Percentiles rank a stretch among this genome's conserved stretches.
phyloP scores from a whole-genome alignment of 164 flowering plant genomes.

The Echeveria elegans region DNA sequence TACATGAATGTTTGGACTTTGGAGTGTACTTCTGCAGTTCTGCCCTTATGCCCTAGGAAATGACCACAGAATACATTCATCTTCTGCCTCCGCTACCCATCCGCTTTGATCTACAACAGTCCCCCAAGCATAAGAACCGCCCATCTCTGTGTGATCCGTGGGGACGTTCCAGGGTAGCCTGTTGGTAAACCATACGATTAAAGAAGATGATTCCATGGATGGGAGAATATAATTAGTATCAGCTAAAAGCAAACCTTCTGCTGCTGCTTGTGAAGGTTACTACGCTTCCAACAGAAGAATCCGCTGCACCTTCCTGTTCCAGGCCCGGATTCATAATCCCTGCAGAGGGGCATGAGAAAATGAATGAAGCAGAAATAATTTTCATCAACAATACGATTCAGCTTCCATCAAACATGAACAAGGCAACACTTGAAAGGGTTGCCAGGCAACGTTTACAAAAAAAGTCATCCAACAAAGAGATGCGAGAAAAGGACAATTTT shows the following conservation, averaged over 20 bases:
- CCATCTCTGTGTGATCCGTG: constrained; percentile 23
- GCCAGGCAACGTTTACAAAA: not conserved
- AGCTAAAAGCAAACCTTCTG: constrained; percentile 23
- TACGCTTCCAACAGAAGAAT: constrained; percentile 62
- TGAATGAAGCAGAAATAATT: not conserved
- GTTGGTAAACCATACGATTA: constrained; percentile 8
- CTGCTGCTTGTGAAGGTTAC: constrained; percentile 30
- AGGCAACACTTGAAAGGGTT: not conserved
- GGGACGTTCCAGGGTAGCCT: constrained; percentile 33
- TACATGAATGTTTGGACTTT: not conserved
- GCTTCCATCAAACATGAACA: not conserved
- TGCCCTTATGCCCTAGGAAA: too few relatives aligned
- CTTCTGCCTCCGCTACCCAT: constrained; percentile 21
- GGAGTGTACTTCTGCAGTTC: too few relatives aligned
- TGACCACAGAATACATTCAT: not conserved
- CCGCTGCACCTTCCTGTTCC: constrained; percentile 54
- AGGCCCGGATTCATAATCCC: constrained; percentile 73
- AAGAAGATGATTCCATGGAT: not conserved
- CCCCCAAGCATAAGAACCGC: constrained; percentile 36
- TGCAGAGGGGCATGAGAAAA: constrained; percentile 10
- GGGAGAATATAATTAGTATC: not conserved
- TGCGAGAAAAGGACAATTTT: not conserved
- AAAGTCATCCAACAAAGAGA: not conserved
- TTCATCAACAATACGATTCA: not conserved
- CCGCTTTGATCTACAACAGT: constrained; percentile 35